phyloP scores from a whole-genome alignment of 1,284 basidiomycete genomes.

The Fomitopsis betulina region DNA sequence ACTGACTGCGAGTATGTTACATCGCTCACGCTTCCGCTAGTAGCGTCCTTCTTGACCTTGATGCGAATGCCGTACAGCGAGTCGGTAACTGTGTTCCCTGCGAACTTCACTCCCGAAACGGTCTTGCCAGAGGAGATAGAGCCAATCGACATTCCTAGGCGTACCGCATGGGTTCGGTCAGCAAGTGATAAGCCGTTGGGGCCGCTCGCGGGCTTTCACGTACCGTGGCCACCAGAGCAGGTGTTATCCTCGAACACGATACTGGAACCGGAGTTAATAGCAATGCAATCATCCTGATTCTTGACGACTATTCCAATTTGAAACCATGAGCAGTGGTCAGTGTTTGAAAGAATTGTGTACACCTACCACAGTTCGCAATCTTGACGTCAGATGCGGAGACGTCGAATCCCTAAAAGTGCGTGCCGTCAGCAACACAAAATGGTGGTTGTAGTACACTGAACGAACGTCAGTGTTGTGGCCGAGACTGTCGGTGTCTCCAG shows the following conservation, averaged over 20 bases:
- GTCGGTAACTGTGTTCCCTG: slow-evolving; percentile 37
- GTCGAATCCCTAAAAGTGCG: neutral
- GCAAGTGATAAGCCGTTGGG: neutral
- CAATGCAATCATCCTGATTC: slow-evolving; percentile 57
- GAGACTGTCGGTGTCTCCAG: slow-evolving; percentile 2
- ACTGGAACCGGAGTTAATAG: slow-evolving; percentile 53
- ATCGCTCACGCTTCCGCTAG: slow-evolving; percentile 29
- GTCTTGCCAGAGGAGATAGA: slow-evolving; percentile 43
- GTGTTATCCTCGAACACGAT: slow-evolving; percentile 50
- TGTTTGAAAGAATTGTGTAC: neutral
- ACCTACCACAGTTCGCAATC: slow-evolving; percentile 1
- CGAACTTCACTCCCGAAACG: slow-evolving; percentile 44
- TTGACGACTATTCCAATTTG: neutral
- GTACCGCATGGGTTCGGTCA: neutral
- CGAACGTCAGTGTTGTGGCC: slow-evolving; percentile 4
- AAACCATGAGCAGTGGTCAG: neutral
- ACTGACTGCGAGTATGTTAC: slow-evolving; percentile 30
- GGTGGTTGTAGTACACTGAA: neutral
- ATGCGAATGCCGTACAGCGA: slow-evolving; percentile 28
- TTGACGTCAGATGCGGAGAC: slow-evolving; percentile 1
- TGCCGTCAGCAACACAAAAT: neutral
- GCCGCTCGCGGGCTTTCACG: too few species aligned
- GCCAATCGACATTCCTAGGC: slow-evolving; percentile 28
- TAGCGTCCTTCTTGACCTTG: slow-evolving; percentile 33
- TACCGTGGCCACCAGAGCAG: slow-evolving; percentile 54